These are phyloP conservation scores for Tricladium varicosporioides DNA, from an alignment of 2,329 filamentous ascomycete species.

Conservation along the genomic window DNA sequence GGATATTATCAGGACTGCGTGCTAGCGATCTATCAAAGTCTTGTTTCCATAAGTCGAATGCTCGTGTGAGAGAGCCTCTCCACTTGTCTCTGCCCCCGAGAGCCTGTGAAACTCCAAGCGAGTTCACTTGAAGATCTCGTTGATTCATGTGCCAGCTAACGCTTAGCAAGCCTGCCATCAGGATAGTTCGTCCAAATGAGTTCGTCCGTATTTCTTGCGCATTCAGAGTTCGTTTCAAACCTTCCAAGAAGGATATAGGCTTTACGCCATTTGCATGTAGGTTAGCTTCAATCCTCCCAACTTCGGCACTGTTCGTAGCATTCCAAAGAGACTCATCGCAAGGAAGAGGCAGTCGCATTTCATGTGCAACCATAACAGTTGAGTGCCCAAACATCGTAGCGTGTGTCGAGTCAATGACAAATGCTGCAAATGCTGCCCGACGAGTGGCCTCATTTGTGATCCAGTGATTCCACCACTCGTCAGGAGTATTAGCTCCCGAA, in stretches of 20 bases:
- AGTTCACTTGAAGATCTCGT: constrained; percentile 87
- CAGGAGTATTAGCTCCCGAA: constrained; percentile 67
- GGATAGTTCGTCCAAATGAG: constrained; percentile 84
- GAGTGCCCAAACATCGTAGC: constrained; percentile 98
- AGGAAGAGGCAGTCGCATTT: constrained; percentile 86
- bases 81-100: constrained; percentile 89
- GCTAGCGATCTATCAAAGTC: constrained; percentile 80
- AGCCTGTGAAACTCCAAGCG: constrained; percentile 74
- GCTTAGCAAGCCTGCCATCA: constrained; percentile 91
- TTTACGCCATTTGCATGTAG: constrained; percentile 79
- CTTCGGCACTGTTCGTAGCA: constrained; percentile 82
- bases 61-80: constrained; percentile 78
- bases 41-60: constrained; percentile 90
- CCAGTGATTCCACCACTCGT: constrained; percentile 96
- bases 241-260: constrained; percentile 84
- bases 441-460: constrained; percentile 90
- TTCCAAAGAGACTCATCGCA: constrained; percentile 94
- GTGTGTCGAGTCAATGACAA: constrained; percentile 93
- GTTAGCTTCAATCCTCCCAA: constrained; percentile 78
- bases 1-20: constrained; percentile 52
- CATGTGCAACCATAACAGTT: constrained; percentile 94
- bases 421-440: constrained; percentile 87
- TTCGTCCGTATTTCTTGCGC: constrained; percentile 86
- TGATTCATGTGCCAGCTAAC: constrained; percentile 99
- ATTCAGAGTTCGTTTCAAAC: constrained; percentile 83